phyloP scores from a whole-genome alignment of 1,284 basidiomycete species.

The Grifola frondosa region DNA sequence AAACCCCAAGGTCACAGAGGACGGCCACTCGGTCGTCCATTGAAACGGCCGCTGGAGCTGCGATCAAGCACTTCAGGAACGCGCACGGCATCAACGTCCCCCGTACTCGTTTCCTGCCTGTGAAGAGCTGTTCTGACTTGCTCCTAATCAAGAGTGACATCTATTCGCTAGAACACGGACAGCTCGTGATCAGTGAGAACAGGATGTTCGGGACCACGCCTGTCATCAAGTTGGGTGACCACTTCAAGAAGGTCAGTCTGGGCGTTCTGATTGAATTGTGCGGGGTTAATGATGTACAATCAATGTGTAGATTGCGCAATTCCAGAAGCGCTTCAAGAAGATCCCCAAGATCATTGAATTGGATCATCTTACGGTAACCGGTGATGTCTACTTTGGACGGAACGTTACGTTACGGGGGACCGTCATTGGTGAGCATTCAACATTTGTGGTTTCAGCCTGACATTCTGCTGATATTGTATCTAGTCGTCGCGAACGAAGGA shows the following conservation, averaged over 20 bases:
- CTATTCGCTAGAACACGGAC: slow-evolving; percentile 92
- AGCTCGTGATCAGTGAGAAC: slow-evolving; percentile 85
- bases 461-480: neutral
- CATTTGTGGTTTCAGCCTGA: too few species aligned
- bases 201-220: slow-evolving; percentile 93
- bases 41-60: slow-evolving; percentile 96
- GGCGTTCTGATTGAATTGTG: too few species aligned
- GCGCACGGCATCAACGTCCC: slow-evolving; percentile 98
- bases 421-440: slow-evolving; percentile 63
- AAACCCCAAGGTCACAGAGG: slow-evolving; percentile 89
- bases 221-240: slow-evolving; percentile 95
- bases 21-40: slow-evolving; percentile 86
- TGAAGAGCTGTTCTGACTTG: slow-evolving; percentile 87
- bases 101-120: slow-evolving; percentile 94
- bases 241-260: slow-evolving; percentile 74
- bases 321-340: slow-evolving; percentile 97
- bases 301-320: slow-evolving; percentile 70
- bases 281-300: too few species aligned
- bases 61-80: slow-evolving; percentile 94
- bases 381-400: slow-evolving; percentile 94
- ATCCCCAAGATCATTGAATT: slow-evolving; percentile 93
- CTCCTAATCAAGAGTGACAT: slow-evolving; percentile 96
- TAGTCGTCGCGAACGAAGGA: slow-evolving; percentile 88
- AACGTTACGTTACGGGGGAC: slow-evolving; percentile 88
- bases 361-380: slow-evolving; percentile 95